Conservation (phyloP, 371 early-diverging fungal species). For the Syncephalastrum sp. region DNA sequence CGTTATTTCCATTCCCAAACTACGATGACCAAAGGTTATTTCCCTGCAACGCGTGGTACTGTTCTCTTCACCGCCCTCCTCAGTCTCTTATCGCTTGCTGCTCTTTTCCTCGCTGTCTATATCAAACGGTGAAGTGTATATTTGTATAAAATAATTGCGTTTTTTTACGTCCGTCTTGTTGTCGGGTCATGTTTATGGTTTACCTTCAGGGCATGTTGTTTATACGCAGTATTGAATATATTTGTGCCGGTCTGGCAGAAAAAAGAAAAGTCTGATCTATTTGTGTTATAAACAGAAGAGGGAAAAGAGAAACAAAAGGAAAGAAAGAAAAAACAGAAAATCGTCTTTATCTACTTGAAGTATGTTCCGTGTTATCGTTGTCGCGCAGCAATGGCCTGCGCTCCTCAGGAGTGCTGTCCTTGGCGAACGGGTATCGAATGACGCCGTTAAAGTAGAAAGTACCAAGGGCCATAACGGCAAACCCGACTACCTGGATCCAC, state of each 20-base stretch:
- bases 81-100: conserved; percentile 36
- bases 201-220: too few relatives aligned
- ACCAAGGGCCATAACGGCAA: conserved; percentile 82
- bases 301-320: too few relatives aligned
- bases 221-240: too few relatives aligned
- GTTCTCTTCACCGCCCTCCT: conserved; percentile 44
- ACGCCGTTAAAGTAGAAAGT: conserved; percentile 93
- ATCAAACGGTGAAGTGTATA: conserved; percentile 9
- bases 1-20: conserved; percentile 76
- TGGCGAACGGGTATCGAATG: conserved; percentile 45
- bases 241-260: too few relatives aligned
- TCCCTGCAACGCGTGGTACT: conserved; percentile 69
- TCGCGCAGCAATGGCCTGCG: conserved; percentile 26
- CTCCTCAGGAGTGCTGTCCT: conserved; percentile 22
- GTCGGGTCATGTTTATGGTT: too few relatives aligned
- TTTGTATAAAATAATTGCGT: conserved; percentile 4
- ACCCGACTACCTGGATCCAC: conserved; percentile 86
- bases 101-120: conserved; percentile 19
- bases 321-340: neutral
- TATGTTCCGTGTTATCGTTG: neutral
- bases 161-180: conserved; percentile 1
- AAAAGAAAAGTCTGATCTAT: too few relatives aligned
- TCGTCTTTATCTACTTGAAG: conserved; percentile 2
- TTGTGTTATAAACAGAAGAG: neutral
- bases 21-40: conserved; percentile 66